Evolutionary conservation across 306 rosid genomes (phyloP), one percentile per base, ranked within the genome.

Genomic region (Quercus variabilis): DNA sequence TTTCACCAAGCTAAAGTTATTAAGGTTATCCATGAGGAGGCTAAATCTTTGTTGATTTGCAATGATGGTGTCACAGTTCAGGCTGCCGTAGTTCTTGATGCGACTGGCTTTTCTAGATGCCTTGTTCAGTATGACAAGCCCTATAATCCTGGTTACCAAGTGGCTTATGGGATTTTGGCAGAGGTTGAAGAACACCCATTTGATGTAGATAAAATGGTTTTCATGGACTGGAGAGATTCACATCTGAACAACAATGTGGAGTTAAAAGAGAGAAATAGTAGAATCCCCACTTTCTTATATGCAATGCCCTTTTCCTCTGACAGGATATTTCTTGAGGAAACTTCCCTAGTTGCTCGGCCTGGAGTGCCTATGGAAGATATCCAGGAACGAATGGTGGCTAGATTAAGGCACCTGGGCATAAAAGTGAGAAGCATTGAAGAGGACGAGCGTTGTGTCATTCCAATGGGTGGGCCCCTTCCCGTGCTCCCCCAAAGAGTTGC

Each of bases 151-250:
- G 99, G 99, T 78, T 95, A 93, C 84, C 98, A 95, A 85, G 98
- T 95, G 64, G 99, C 99, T 19, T 95, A 95, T 33, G 98, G 99
- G 74, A 95, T 95, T 86, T 83, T 95, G 79, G 99, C 99, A 0
- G 98, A 95, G 92, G 98, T 95, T 18, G 98, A 95, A 6, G 97
- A 90, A 41, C 98, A 91, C 78, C 98, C 99, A 0, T 95, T 88
- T 80, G 97, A 93, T 38, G 87, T 91, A 10, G 98, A 95, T 79
- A 95, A 95, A 82, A 95, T 95, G 99, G 88, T 95, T 57, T 95
- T 95, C 63, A 95, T 95, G 99, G 99, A 95, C 69, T 95, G 96
- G 99, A 93, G 99, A 88, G 97, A 95, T 79, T 91, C 97, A 0
- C 98, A 95, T 86, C 82, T 95, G 74, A 78, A 81, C 62, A 79